phyloP scores from a whole-genome alignment of 164 flowering plant species.

The Nelumbo lutea region DNA sequence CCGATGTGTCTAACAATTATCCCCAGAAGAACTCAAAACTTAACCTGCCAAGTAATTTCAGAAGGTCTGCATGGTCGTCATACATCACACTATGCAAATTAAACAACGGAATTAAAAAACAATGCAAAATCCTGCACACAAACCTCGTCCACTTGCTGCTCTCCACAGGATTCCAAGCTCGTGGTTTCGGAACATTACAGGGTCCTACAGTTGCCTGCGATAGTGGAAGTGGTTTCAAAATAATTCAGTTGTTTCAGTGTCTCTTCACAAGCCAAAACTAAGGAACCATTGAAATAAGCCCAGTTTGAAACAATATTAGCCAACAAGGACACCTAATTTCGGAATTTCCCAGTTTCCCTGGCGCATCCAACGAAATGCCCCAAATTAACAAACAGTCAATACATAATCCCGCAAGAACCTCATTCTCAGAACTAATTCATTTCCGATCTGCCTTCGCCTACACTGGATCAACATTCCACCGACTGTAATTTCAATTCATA shows the following conservation, averaged over 20 bases:
- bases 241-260: neutral
- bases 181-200: constrained; percentile 80
- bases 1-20: too few relatives aligned
- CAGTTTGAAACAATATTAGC: neutral
- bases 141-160: constrained; percentile 96
- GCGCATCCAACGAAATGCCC: neutral
- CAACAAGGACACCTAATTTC: neutral
- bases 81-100: too few relatives aligned
- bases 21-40: too few relatives aligned
- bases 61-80: too few relatives aligned
- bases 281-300: neutral
- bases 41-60: too few relatives aligned
- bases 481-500: neutral
- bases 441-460: constrained; percentile 12
- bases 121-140: neutral
- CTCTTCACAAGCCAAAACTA: neutral
- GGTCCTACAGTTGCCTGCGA: constrained; percentile 93
- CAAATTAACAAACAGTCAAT: neutral
- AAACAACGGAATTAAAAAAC: too few relatives aligned
- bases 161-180: constrained; percentile 89
- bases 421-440: neutral
- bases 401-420: neutral
- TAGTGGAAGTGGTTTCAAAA: constrained; percentile 1
- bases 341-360: neutral
- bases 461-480: neutral